These are phyloP conservation scores for Craspedostauros australis DNA, from an alignment of 108 stramenopile species.

Conservation along the genomic window DNA sequence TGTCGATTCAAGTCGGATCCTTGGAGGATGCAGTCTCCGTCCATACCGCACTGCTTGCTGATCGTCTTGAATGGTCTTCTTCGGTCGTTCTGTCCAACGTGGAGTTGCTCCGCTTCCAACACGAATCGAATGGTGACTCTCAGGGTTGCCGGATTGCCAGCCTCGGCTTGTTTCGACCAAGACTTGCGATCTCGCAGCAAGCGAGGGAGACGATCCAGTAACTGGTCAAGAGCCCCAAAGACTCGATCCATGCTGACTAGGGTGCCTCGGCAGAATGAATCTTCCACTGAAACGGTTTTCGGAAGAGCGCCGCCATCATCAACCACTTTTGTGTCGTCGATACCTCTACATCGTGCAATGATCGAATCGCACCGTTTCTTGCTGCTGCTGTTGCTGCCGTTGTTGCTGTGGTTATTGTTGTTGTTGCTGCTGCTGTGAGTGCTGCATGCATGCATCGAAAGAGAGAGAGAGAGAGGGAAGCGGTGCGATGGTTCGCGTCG, in stretches of 20 bases:
- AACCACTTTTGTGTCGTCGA: constrained; percentile 19
- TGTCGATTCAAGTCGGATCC: neutral
- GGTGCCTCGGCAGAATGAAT: constrained; percentile 50
- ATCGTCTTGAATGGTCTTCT: constrained; percentile 31
- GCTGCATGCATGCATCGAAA: no score
- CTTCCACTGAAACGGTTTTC: constrained; percentile 53
- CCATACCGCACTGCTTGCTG: constrained; percentile 32
- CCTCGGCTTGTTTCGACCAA: constrained; percentile 18
- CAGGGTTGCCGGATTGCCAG: constrained; percentile 39
- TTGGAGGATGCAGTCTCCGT: constrained; percentile 19
- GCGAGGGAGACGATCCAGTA: constrained; percentile 27
- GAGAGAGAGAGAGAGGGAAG: no score
- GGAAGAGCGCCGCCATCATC: constrained; percentile 46
- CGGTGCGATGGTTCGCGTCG: neutral
- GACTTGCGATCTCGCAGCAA: constrained; percentile 28
- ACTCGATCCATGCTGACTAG: constrained; percentile 11
- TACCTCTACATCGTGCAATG: constrained; percentile 34
- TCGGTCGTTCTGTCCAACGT: neutral
- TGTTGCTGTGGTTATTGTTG: neutral
- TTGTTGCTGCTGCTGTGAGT: no score
- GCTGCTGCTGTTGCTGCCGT: constrained; percentile 1
- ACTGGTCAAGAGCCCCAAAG: constrained; percentile 10
- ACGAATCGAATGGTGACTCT: constrained; percentile 38
- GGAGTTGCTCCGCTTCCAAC: constrained; percentile 11
- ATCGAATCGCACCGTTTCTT: constrained; percentile 19